These are phyloP conservation scores for Solanum okadae DNA, from an alignment of 257 asterid genomes.

Conservation along the genomic window DNA sequence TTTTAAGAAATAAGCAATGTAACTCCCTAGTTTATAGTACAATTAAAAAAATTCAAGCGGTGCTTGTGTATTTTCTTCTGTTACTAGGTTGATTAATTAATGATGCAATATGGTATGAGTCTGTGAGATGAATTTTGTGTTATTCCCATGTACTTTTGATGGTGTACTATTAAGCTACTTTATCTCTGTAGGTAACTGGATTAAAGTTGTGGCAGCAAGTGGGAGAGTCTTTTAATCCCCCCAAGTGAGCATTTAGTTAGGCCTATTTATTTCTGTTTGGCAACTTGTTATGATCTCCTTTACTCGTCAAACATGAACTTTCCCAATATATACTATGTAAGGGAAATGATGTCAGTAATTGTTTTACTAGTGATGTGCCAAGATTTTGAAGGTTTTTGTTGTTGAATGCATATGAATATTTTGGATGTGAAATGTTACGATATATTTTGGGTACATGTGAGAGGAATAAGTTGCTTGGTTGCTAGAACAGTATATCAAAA, in stretches of 20 bases:
- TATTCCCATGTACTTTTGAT: background rate
- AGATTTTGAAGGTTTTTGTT: background rate
- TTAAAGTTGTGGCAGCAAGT: constrained; percentile 88
- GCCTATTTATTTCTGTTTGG: background rate
- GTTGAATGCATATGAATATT: no score
- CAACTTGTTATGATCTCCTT: background rate
- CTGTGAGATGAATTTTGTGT: background rate
- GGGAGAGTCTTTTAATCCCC: constrained; percentile 90
- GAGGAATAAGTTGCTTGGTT: no score
- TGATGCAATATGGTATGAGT: background rate
- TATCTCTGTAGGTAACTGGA: constrained; percentile 56
- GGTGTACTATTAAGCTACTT: background rate
- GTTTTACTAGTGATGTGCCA: background rate
- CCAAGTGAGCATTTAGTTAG: constrained; percentile 46
- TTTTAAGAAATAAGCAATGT: background rate
- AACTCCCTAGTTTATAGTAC: background rate
- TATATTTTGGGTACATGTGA: no score
- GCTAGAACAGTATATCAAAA: background rate
- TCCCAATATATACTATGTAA: no score
- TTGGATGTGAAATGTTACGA: no score
- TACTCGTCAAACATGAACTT: background rate
- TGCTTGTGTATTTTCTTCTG: background rate
- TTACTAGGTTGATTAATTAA: no score
- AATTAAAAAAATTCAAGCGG: background rate
- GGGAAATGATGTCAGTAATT: background rate